Conservation (phyloP, 768 basidiomycete genomes). For the Termitomyces sp. region DNA sequence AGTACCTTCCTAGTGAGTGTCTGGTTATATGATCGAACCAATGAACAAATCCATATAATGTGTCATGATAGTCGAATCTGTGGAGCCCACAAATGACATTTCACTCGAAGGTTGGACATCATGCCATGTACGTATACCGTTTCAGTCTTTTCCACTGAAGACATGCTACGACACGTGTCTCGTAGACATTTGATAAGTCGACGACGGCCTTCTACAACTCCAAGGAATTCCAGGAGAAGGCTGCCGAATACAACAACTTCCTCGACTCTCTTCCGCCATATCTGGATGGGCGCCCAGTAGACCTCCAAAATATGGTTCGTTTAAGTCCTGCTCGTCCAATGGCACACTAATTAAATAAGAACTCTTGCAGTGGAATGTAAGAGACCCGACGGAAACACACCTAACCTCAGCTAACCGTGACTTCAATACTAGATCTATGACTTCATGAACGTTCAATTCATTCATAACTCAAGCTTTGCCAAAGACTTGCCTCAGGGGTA, state of each 20-base stretch:
- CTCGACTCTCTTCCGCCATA: slow-evolving; percentile 44
- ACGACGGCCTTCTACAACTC: slow-evolving; percentile 56
- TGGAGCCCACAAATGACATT: slow-evolving; percentile 57
- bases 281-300: slow-evolving; percentile 50
- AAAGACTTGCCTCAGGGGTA: slow-evolving; percentile 40
- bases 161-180: neutral
- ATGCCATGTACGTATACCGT: slow-evolving; percentile 41
- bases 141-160: neutral
- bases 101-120: slow-evolving; percentile 65
- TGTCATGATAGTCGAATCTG: slow-evolving; percentile 47
- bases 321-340: neutral
- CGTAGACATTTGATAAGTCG: slow-evolving; percentile 43
- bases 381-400: neutral
- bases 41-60: neutral
- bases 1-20: slow-evolving; percentile 36
- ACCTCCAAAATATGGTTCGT: slow-evolving; percentile 57
- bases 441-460: slow-evolving; percentile 69
- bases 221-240: slow-evolving; percentile 41
- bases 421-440: slow-evolving; percentile 49
- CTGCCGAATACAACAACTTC: slow-evolving; percentile 41
- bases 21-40: neutral
- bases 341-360: neutral
- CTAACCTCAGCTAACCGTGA: neutral
- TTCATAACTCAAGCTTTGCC: slow-evolving; percentile 59
- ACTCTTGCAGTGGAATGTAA: slow-evolving; percentile 35